These are phyloP conservation scores for Globisporangium barbulae DNA, from an alignment of 352 stramenopile genomes.

Conservation along the genomic window DNA sequence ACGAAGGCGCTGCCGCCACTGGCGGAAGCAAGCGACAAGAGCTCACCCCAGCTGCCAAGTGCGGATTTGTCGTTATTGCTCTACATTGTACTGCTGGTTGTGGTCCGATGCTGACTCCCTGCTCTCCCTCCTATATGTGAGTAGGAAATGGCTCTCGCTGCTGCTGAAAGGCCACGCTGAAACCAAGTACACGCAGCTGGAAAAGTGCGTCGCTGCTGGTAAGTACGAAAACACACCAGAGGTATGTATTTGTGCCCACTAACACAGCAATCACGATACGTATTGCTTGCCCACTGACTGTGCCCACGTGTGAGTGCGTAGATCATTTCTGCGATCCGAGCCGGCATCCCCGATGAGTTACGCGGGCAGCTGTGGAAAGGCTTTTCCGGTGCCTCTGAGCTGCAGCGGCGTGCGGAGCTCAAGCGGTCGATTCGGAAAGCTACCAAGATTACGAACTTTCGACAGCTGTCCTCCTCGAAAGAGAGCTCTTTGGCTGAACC, in stretches of 20 bases:
- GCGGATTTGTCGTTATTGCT: background rate
- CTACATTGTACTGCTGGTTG: background rate
- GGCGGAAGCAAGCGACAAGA: conserved; percentile 30
- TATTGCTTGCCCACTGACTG: background rate
- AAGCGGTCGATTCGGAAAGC: conserved; percentile 48
- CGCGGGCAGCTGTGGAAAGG: conserved; percentile 73
- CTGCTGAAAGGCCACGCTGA: conserved; percentile 73
- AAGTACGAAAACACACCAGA: conserved; percentile 65
- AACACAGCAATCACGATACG: background rate
- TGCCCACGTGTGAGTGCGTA: conserved; percentile 12
- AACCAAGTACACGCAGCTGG: conserved; percentile 80
- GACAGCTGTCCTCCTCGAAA: conserved; percentile 9
- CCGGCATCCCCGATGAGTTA: conserved; percentile 74
- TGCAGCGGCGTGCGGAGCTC: conserved; percentile 58
- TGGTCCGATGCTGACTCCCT: background rate
- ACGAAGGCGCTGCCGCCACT: conserved; percentile 30
- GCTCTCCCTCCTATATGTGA: background rate
- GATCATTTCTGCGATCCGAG: conserved; percentile 72
- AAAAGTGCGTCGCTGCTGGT: conserved; percentile 61
- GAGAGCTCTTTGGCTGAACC: conserved; percentile 5
- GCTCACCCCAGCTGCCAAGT: conserved; percentile 61
- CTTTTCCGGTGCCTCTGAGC: conserved; percentile 56
- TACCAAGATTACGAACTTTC: conserved; percentile 47
- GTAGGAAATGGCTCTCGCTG: conserved; percentile 64
- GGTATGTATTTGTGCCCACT: conserved; percentile 22